Evolutionary conservation across 2,329 filamentous ascomycete species (phyloP).

Genomic region (Emericellopsis cladophorae): DNA sequence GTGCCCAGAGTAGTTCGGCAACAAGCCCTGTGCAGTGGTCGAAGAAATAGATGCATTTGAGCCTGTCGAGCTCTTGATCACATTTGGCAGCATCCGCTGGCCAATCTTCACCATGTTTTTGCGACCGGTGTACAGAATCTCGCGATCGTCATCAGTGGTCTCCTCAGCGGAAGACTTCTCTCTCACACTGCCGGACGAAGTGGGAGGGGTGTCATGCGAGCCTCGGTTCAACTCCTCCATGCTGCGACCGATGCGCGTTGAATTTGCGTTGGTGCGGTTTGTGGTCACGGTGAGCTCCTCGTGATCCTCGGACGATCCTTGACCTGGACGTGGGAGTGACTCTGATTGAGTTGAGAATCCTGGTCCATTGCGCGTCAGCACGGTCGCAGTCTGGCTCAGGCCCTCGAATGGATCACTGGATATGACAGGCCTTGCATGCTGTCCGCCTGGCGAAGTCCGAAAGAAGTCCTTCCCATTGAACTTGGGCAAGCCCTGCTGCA

Average conservation of each 20-base stretch:
- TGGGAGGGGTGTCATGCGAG: constrained; percentile 4
- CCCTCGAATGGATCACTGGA: constrained; percentile 9
- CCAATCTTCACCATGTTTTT: constrained; percentile 11
- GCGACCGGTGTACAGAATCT: constrained; percentile 24
- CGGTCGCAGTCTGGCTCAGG: constrained; percentile 6
- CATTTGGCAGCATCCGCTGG: constrained; percentile 18
- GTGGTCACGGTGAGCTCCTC: constrained; percentile 6
- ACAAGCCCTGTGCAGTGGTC: constrained; percentile 38
- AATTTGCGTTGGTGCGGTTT: background rate
- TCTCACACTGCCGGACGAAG: constrained; percentile 5
- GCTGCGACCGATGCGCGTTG: constrained; percentile 10
- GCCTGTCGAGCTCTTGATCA: constrained; percentile 38
- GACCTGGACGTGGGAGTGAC: constrained; percentile 10
- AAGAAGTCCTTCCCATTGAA: constrained; percentile 56
- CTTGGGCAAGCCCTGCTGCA: constrained; percentile 42
- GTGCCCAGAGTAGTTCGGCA: constrained; percentile 39
- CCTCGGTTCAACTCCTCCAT: constrained; percentile 14
- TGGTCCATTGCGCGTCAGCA: constrained; percentile 9
- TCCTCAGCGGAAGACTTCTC: constrained; percentile 15
- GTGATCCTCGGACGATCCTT: constrained; percentile 2
- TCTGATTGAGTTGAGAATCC: constrained; percentile 20
- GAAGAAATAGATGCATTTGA: constrained; percentile 34
- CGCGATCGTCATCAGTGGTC: constrained; percentile 17
- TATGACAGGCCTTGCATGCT: constrained; percentile 5
- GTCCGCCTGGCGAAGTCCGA: constrained; percentile 38